phyloP scores from a whole-genome alignment of 768 basidiomycete genomes.

The Mycena amicta region DNA sequence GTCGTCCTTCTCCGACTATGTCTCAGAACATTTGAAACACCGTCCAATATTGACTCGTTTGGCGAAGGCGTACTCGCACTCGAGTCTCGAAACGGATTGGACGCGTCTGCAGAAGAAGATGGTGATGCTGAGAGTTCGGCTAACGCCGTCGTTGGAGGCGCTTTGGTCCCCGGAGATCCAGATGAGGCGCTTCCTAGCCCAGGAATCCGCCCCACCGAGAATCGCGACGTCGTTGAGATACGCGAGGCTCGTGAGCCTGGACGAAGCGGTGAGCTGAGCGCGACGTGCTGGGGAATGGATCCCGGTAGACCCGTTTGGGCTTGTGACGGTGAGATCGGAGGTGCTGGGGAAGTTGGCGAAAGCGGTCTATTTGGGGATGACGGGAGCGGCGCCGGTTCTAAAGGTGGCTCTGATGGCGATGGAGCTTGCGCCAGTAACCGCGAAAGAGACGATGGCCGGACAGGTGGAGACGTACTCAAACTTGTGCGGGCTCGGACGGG shows the following conservation, averaged over 20 bases:
- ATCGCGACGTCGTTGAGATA: conserved; percentile 66
- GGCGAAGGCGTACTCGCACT: conserved; percentile 56
- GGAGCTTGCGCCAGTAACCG: conserved; percentile 77
- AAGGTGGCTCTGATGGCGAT: conserved; percentile 42
- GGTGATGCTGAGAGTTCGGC: conserved; percentile 54
- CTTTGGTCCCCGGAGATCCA: conserved; percentile 52
- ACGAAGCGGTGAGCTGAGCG: conserved; percentile 65
- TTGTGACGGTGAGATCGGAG: conserved; percentile 39
- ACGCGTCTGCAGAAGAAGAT: conserved; percentile 41
- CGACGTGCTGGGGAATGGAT: conserved; percentile 39
- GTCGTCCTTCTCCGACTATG: conserved; percentile 55
- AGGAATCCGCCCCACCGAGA: conserved; percentile 67
- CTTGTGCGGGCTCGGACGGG: conserved; percentile 61
- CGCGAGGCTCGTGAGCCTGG: conserved; percentile 76
- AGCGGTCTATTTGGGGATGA: conserved; percentile 32
- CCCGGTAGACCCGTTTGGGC: conserved; percentile 20
- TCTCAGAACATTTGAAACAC: conserved; percentile 47
- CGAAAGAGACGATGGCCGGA: conserved; percentile 79
- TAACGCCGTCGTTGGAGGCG: conserved; percentile 67
- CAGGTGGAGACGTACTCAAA: conserved; percentile 60
- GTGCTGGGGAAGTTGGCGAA: conserved; percentile 39
- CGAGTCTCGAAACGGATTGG: conserved; percentile 37
- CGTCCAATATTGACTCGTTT: conserved; percentile 63
- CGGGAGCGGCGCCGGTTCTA: conserved; percentile 24
- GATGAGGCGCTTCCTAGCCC: conserved; percentile 52